These are phyloP conservation scores for Colletotrichum simmondsii DNA, from an alignment of 2,329 filamentous ascomycete species.

Conservation along the genomic window DNA sequence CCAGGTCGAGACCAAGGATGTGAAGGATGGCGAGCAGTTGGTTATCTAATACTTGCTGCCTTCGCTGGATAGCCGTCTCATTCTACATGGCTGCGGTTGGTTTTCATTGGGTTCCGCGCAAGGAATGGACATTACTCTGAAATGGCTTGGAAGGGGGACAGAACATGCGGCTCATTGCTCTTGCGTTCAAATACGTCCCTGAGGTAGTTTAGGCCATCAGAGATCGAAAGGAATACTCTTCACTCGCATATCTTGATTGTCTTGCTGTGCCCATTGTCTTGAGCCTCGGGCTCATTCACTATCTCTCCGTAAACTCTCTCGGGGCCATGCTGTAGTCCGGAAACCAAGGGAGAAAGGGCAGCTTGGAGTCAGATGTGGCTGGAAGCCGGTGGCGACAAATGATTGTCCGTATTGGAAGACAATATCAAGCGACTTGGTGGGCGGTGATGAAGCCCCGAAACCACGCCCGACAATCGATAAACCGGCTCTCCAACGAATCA, in stretches of 20 bases:
- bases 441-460: neutral
- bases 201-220: neutral
- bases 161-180: neutral
- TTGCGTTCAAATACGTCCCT: neutral
- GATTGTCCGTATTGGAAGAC: neutral
- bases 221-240: neutral
- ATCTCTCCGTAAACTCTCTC: neutral
- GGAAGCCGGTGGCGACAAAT: neutral
- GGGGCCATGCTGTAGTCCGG: neutral
- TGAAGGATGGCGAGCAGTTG: slow-evolving; percentile 53
- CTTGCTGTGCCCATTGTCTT: neutral
- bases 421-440: neutral
- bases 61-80: neutral
- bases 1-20: slow-evolving; percentile 25
- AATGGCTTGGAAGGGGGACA: neutral
- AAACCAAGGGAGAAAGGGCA: neutral
- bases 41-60: neutral
- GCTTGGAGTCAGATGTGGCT: neutral
- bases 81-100: neutral
- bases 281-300: neutral
- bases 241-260: neutral
- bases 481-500: slow-evolving; percentile 10
- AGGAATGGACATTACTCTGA: neutral
- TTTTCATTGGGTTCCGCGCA: neutral
- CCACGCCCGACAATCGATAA: neutral